Conservation (phyloP, 2,329 filamentous ascomycete genomes). For the Neonectria coccinea region DNA sequence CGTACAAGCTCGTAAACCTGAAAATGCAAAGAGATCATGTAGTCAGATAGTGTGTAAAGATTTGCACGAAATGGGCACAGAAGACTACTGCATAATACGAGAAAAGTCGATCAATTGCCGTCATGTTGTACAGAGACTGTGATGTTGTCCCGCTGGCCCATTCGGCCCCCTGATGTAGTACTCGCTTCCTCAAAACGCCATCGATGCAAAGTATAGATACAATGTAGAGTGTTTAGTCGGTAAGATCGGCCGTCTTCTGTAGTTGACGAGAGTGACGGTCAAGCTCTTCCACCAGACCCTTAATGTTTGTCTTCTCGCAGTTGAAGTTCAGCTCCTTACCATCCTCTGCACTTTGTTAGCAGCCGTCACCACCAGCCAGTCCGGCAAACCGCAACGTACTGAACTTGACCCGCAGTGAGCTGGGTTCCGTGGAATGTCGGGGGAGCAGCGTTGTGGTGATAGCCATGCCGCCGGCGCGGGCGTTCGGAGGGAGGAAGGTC, state of each 20-base stretch:
- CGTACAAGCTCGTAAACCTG: slow-evolving; percentile 25
- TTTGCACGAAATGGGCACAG: slow-evolving; percentile 25
- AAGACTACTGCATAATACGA: slow-evolving; percentile 37
- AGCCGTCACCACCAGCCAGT: slow-evolving; percentile 23
- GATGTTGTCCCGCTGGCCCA: slow-evolving; percentile 33
- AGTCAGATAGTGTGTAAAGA: slow-evolving; percentile 36
- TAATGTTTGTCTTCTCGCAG: slow-evolving; percentile 83
- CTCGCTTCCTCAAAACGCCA: slow-evolving; percentile 49
- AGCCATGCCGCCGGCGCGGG: slow-evolving; percentile 77
- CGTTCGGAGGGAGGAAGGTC: slow-evolving; percentile 82
- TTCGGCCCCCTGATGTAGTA: slow-evolving; percentile 32
- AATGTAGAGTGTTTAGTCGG: slow-evolving; percentile 54
- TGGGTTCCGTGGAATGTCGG: slow-evolving; percentile 74
- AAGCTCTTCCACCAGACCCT: slow-evolving; percentile 87
- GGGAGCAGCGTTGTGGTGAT: slow-evolving; percentile 83
- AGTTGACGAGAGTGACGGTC: slow-evolving; percentile 88
- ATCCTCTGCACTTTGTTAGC: slow-evolving; percentile 72
- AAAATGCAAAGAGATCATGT: slow-evolving; percentile 30
- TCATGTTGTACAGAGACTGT: slow-evolving; percentile 44
- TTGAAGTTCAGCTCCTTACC: slow-evolving; percentile 91
- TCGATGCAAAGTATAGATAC: slow-evolving; percentile 47
- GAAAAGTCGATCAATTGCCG: slow-evolving; percentile 39
- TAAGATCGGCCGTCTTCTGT: slow-evolving; percentile 84
- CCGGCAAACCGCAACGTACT: slow-evolving; percentile 66
- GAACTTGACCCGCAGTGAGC: slow-evolving; percentile 83